Conservation (phyloP, 169 alveolate genomes). For the Eimeria tenella region DNA sequence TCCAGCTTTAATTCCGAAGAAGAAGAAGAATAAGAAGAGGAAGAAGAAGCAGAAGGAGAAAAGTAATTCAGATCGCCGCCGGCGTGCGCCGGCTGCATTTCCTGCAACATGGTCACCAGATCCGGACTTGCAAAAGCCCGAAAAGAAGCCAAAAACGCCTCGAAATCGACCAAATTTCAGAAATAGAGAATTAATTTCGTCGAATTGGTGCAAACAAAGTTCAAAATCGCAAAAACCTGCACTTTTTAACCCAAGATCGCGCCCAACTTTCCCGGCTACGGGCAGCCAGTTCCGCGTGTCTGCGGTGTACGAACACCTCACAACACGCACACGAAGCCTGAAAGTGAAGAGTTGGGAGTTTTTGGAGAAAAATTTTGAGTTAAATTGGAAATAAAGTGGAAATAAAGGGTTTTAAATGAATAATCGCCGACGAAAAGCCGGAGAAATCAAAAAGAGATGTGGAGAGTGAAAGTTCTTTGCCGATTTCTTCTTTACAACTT, state of each 20-base stretch:
- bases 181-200: not conserved
- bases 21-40: not conserved
- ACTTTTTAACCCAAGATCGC: not conserved
- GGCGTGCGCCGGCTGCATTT: conserved; percentile 12
- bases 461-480: not conserved
- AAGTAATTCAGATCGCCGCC: not conserved
- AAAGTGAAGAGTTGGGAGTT: not conserved
- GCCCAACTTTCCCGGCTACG: too few relatives aligned
- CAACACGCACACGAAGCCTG: not conserved
- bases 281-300: not conserved
- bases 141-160: too few relatives aligned
- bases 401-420: not conserved
- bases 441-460: not conserved
- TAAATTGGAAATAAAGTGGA: not conserved
- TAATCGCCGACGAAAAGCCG: not conserved
- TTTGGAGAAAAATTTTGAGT: not conserved
- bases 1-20: conserved; percentile 81
- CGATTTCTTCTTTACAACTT: not conserved
- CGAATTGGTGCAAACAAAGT: not conserved
- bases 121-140: too few relatives aligned
- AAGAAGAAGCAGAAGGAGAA: not conserved
- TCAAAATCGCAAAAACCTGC: not conserved
- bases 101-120: not conserved
- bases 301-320: not conserved
- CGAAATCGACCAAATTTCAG: not conserved